A percentile compares a stretch with the other conserved stretches of the same genome.
phyloP scores from a whole-genome alignment of 1,284 basidiomycete species.

The Ceratobasidium sp. region DNA sequence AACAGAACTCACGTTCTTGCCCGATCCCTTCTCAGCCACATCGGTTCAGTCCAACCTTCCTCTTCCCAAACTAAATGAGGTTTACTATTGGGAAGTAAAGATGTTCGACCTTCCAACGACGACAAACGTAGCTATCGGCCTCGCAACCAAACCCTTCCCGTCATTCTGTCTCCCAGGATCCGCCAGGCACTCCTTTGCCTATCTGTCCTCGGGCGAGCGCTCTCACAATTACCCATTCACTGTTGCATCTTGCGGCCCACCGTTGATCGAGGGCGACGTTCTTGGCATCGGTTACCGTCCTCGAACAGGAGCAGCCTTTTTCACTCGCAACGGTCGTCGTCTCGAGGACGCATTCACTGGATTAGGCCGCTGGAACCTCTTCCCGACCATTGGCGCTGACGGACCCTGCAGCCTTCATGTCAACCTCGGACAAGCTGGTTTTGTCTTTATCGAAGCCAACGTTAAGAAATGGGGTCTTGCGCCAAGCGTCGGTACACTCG shows the following conservation, averaged over 20 bases:
- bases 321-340: constrained; percentile 94
- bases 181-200: constrained; percentile 92
- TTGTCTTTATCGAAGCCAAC: constrained; percentile 97
- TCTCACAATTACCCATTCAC: constrained; percentile 98
- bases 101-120: constrained; percentile 91
- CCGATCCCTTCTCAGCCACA: constrained; percentile 91
- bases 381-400: constrained; percentile 94
- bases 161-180: constrained; percentile 91
- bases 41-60: constrained; percentile 95
- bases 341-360: constrained; percentile 94
- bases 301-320: constrained; percentile 94
- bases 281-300: constrained; percentile 94
- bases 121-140: constrained; percentile 86
- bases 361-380: constrained; percentile 87
- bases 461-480: constrained; percentile 99
- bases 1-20: constrained; percentile 95
- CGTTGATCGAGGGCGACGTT: constrained; percentile 92
- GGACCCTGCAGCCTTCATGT: constrained; percentile 94
- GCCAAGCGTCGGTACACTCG: constrained; percentile 92
- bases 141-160: constrained; percentile 96
- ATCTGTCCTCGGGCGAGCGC: constrained; percentile 97
- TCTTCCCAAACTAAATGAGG: constrained; percentile 93
- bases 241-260: constrained; percentile 83
- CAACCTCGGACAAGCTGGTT: constrained; percentile 94
- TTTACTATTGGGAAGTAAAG: constrained; percentile 98